Evolutionary conservation across 1,284 basidiomycete species (phyloP).

Genomic region (Ganoderma multipileum): DNA sequence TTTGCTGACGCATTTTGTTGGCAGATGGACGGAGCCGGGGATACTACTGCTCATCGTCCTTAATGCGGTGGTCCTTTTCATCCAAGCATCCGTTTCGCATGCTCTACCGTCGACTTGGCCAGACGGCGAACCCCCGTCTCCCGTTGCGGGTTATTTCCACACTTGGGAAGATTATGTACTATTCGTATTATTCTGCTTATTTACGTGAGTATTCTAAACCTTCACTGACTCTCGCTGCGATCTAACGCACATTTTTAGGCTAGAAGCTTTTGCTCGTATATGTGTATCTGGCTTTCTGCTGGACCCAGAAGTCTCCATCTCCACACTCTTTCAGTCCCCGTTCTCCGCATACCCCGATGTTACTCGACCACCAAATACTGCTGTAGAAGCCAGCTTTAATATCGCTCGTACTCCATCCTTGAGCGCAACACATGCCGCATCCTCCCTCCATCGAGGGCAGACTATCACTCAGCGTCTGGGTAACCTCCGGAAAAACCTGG

Average conservation of each 20-base stretch:
- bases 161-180: slow-evolving; percentile 88
- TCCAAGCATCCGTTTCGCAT: slow-evolving; percentile 73
- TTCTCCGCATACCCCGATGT: slow-evolving; percentile 45
- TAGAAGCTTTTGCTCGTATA: slow-evolving; percentile 91
- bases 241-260: slow-evolving; percentile 45
- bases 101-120: slow-evolving; percentile 51
- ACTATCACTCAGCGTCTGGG: slow-evolving; percentile 43
- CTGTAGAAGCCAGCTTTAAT: slow-evolving; percentile 32
- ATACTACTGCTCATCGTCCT: slow-evolving; percentile 87
- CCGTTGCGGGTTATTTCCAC: slow-evolving; percentile 78
- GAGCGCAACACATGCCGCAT: slow-evolving; percentile 44
- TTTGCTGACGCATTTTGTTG: not conserved
- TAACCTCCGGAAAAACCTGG: slow-evolving; percentile 45
- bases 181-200: slow-evolving; percentile 84
- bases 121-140: slow-evolving; percentile 52
- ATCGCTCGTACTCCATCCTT: slow-evolving; percentile 42
- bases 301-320: slow-evolving; percentile 81
- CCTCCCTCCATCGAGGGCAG: slow-evolving; percentile 33
- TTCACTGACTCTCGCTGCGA: not conserved
- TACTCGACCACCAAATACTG: slow-evolving; percentile 38
- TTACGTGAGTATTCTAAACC: slow-evolving; percentile 70
- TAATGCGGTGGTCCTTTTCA: slow-evolving; percentile 84
- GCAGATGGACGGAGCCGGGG: slow-evolving; percentile 86
- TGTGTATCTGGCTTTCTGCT: slow-evolving; percentile 91
- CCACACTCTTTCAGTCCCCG: slow-evolving; percentile 57